Evolutionary conservation across 1,284 basidiomycete genomes (phyloP), one percentile per base, ranked within the genome.

Genomic region (Heliocybe sulcata): DNA sequence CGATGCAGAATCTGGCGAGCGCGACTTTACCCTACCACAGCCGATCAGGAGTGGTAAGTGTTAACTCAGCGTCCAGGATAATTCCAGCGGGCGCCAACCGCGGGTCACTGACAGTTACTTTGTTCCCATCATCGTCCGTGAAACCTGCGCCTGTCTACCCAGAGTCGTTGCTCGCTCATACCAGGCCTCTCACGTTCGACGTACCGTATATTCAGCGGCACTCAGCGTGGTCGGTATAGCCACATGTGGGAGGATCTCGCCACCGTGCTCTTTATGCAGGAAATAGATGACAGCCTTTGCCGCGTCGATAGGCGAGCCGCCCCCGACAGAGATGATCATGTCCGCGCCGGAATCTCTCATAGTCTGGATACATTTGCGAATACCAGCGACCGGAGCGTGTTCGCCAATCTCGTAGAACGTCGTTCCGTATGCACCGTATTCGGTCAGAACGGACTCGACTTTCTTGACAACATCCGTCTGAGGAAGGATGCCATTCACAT

Each of bases 151-250:
- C 82, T 51, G 79, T 69, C 77, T 82, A 56, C 12, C 29, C 4
- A 12, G 29, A 6, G 29, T 31, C 29, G 29, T 12, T 31, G 29
- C 4, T 12, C 4, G 6, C 4, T 31, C 29, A 31, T 12, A 31
- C 6, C 4, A 31, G 4, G 12, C 12, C 29, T 31, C 29, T 31
- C 12, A 12, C n/a, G 29, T 31, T 31, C 29, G 29, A 31, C 29
- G 57, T 58, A 84, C 86, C 50, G 77, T 77, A 63, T 87, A 88
- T 64, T 92, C 90, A 0, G 90, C 91, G 1, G 89, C 89, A 59
- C 85, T 89, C 29, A 92, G 70, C 4, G 90, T 92, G 1, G 90
- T 93, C 0, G 90, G 90, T 53, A 92, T 82, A 3, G 89, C 86
- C 55, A 93, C 83, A 60, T 85, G 80, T 31, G 58, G 62, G 62